These are phyloP conservation scores for Bretschneidera sinensis DNA, from an alignment of 345 rosid genomes.

Conservation along the genomic window DNA sequence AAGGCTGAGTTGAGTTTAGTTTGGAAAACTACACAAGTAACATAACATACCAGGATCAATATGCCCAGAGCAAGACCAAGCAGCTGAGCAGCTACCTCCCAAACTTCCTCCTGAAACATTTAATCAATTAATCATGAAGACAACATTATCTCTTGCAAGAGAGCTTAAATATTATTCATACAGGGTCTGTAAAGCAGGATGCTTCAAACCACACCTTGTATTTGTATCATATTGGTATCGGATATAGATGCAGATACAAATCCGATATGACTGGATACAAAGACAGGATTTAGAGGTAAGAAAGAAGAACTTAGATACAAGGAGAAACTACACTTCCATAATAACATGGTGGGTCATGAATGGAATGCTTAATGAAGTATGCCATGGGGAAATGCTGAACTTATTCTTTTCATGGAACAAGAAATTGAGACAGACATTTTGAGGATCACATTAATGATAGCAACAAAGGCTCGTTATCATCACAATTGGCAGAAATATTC, in stretches of 20 bases:
- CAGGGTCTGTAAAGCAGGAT: background rate
- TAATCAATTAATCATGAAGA: constrained; percentile 7
- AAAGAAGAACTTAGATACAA: no score
- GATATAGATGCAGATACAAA: background rate
- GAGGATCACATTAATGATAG: background rate
- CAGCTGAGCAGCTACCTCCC: constrained; percentile 97
- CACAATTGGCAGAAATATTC: no score
- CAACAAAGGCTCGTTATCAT: background rate
- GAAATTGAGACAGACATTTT: background rate
- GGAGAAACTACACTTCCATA: no score
- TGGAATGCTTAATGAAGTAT: no score
- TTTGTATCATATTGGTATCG: background rate
- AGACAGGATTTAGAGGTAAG: no score
- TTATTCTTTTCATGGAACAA: background rate
- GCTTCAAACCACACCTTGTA: background rate
- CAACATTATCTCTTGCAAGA: constrained; percentile 2
- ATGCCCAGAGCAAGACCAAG: constrained; percentile 86
- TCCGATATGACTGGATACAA: background rate
- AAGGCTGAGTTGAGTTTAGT: no score
- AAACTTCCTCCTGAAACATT: constrained; percentile 85
- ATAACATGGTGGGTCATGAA: no score
- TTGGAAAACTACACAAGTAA: constrained; percentile 6
- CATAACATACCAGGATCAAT: constrained; percentile 59
- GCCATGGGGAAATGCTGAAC: background rate
- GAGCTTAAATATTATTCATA: background rate